Evolutionary conservation across 805 yeast genomes (phyloP), one percentile per base, ranked within the genome.

Genomic region (Starmera amethionina): DNA sequence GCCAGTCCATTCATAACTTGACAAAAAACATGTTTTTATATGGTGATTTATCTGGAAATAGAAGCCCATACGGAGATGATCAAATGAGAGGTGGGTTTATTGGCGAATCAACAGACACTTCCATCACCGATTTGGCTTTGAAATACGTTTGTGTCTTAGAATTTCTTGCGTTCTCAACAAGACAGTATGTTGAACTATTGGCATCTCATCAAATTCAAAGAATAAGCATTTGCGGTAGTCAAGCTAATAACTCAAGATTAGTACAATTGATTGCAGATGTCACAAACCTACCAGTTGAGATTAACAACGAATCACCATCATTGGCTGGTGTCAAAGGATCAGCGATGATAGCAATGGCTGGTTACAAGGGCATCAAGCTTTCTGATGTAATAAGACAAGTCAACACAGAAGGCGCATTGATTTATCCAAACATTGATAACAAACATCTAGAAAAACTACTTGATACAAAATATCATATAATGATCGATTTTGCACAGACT

Each of bases 41-140:
- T 46, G 82, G 82, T 2, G 81, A 77, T 50, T 63, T 72, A 16
- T 62, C 65, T 37, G 83, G 83, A 1, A 77, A 76, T 48, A 62
- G 83, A 50, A 70, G 77, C 8, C 82, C 82, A 1, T 71, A 59
- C 45, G 70, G 66, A 40, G 74, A 74, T 48, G 64, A 72, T 10
- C 37, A 54, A 3, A 65, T 77, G 71, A 59, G 68, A 39, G 78
- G 78, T 30, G 58, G 65, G 37, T 56, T 63, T 35, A 68, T 74
- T 9, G 79, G 77, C 13, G 78, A 74, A 30, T 54, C 65, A 30
- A 53, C 59, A 7, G 68, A 64, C 28, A 40, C 46, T 4, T 56
- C 67, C 3, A 15, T 62, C 8, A 44, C 44, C 4, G 63, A 63
- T 36, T 48, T 73, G 19, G 60, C 64, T 1, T 54, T 64, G 25